phyloP scores from a whole-genome alignment of 2,329 filamentous ascomycete species.

The Colletotrichum caudatum region DNA sequence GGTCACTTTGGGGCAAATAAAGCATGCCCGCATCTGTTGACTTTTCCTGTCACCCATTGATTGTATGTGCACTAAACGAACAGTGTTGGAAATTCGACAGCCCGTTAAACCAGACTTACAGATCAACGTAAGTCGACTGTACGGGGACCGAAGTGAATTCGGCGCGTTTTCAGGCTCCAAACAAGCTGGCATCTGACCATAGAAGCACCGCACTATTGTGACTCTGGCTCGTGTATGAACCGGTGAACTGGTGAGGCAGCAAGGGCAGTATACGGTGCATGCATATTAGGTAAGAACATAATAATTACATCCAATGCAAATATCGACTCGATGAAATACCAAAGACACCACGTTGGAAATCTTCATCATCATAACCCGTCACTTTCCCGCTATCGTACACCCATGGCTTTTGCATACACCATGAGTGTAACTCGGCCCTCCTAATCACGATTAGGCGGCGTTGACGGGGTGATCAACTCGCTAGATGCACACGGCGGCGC shows the following conservation, averaged over 20 bases:
- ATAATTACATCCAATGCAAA: background rate
- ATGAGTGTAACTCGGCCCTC: background rate
- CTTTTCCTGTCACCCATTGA: background rate
- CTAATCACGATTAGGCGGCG: background rate
- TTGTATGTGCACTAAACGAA: background rate
- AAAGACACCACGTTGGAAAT: background rate
- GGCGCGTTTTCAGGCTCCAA: too few species aligned
- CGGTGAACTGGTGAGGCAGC: background rate
- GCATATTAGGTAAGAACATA: background rate
- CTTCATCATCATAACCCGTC: background rate
- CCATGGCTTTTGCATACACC: background rate
- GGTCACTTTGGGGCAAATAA: background rate
- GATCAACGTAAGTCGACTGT: background rate
- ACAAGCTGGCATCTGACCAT: background rate
- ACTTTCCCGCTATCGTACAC: background rate
- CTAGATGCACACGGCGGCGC: constrained; percentile 39
- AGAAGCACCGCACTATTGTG: background rate
- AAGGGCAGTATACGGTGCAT: too few species aligned
- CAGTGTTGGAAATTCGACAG: background rate
- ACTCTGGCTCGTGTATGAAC: background rate
- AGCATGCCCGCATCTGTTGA: background rate
- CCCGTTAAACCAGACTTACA: background rate
- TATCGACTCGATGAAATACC: background rate
- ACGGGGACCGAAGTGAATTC: background rate
- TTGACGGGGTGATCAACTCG: background rate